Evolutionary conservation across 2,329 filamentous ascomycete species (phyloP).

Genomic region (Arthroderma sp.): DNA sequence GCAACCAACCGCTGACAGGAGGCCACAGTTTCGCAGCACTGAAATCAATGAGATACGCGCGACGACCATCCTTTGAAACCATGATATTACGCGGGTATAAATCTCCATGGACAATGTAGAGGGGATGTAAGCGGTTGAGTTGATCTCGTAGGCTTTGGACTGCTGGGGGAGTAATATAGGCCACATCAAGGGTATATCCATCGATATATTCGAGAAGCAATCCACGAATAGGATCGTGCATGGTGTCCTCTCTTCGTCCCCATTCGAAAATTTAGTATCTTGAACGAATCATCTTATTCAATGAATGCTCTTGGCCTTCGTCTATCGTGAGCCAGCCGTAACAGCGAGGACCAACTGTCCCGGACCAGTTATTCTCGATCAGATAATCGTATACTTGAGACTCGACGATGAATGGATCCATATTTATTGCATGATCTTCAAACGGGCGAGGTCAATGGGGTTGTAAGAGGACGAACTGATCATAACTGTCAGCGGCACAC

Average conservation of each 20-base stretch:
- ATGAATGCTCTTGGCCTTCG: background rate
- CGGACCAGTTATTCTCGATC: slow-evolving; percentile 4
- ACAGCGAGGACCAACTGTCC: slow-evolving; percentile 6
- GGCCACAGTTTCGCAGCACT: background rate
- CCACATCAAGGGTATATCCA: slow-evolving; percentile 1
- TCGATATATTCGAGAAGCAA: slow-evolving; percentile 7
- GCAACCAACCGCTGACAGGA: background rate
- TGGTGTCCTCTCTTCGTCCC: slow-evolving; percentile 1
- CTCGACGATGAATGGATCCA: slow-evolving; percentile 9
- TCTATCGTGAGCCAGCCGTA: slow-evolving; percentile 6
- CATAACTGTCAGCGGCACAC: background rate
- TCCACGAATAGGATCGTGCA: slow-evolving; percentile 3
- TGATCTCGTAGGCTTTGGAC: slow-evolving; percentile 5
- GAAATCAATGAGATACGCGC: slow-evolving; percentile 4
- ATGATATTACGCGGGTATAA: slow-evolving; percentile 4
- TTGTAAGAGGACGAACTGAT: slow-evolving; percentile 2
- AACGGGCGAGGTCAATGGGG: slow-evolving; percentile 4
- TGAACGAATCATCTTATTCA: background rate
- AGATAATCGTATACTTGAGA: slow-evolving; percentile 7
- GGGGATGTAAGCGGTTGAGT: slow-evolving; percentile 2
- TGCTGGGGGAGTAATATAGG: background rate
- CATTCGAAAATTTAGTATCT: slow-evolving; percentile 2
- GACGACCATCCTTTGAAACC: slow-evolving; percentile 3
- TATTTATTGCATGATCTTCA: slow-evolving; percentile 2
- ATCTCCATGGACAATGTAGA: slow-evolving; percentile 6